These are phyloP conservation scores for Paramecium sexaurelia DNA, from an alignment of 73 alveolate genomes.

Conservation along the genomic window DNA sequence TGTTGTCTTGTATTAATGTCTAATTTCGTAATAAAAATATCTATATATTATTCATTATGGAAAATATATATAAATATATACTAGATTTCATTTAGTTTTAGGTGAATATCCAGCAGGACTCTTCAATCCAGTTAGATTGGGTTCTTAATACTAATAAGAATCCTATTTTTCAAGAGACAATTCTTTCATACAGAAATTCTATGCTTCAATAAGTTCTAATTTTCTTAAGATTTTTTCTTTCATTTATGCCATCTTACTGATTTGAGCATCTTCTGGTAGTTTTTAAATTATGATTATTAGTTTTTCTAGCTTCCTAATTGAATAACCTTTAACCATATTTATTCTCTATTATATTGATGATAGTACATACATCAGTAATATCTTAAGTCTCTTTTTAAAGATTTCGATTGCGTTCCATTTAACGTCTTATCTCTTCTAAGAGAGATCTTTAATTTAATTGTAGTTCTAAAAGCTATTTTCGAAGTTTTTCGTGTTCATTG, in stretches of 20 bases:
- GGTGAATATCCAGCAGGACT: slow-evolving; percentile 34
- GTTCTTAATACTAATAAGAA: not conserved
- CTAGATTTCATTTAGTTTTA: not conserved
- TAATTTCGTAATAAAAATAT: not conserved
- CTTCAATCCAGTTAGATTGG: not conserved
- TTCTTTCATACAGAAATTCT: not conserved
- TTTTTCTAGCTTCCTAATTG: not conserved
- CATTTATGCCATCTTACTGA: not conserved
- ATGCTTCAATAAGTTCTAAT: not conserved
- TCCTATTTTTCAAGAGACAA: not conserved
- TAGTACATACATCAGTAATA: not conserved
- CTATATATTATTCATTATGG: not conserved
- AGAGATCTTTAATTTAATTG: not conserved
- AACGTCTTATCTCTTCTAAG: not conserved
- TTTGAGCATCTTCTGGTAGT: slow-evolving; percentile 19
- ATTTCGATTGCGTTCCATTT: slow-evolving; percentile 5
- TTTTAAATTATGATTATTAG: not conserved
- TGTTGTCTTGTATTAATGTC: not conserved
- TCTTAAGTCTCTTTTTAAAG: not conserved
- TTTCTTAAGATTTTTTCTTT: not conserved
- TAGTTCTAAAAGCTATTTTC: not conserved
- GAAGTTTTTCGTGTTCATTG: not conserved
- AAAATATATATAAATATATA: not conserved
- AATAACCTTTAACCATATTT: not conserved
- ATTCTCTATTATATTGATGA: slow-evolving; percentile 1